Percentiles rank a stretch among this genome's conserved stretches.
Evolutionary conservation across 2,329 filamentous ascomycete genomes (phyloP).

Genomic region (Dothiorella sarmentorum): DNA sequence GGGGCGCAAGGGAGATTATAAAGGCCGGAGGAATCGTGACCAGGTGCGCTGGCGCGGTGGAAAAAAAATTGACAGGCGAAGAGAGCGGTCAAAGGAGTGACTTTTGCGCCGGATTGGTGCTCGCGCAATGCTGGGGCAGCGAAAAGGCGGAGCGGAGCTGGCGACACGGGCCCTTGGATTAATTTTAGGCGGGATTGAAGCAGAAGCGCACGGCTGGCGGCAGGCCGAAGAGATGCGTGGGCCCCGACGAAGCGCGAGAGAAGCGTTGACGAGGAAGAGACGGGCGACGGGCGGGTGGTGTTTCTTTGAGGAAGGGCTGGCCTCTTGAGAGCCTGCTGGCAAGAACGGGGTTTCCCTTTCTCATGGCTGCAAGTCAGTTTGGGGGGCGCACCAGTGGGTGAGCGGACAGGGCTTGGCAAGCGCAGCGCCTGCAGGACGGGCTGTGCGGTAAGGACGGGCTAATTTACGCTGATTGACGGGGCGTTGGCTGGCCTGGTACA

Average conservation of each 20-base stretch:
- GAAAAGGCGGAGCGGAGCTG: slow-evolving; percentile 15
- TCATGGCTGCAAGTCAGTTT: background rate
- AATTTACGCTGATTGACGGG: background rate
- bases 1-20: background rate
- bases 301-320: background rate
- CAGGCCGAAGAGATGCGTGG: background rate
- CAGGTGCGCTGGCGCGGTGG: background rate
- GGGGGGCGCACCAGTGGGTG: background rate
- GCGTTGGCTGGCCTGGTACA: background rate
- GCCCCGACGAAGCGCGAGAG: background rate
- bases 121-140: slow-evolving; percentile 13
- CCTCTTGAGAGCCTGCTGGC: background rate
- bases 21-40: no score
- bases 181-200: background rate
- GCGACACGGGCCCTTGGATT: slow-evolving; percentile 7
- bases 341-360: slow-evolving; percentile 4
- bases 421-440: background rate
- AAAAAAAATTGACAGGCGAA: background rate
- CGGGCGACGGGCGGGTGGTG: background rate
- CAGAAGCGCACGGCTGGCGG: background rate
- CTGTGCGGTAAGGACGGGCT: background rate
- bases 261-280: background rate
- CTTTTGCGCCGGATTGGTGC: slow-evolving; percentile 7
- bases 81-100: slow-evolving; percentile 13
- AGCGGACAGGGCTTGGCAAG: background rate